Evolutionary conservation across 2,329 filamentous ascomycete genomes (phyloP).

Genomic region (Diaporthe eres): DNA sequence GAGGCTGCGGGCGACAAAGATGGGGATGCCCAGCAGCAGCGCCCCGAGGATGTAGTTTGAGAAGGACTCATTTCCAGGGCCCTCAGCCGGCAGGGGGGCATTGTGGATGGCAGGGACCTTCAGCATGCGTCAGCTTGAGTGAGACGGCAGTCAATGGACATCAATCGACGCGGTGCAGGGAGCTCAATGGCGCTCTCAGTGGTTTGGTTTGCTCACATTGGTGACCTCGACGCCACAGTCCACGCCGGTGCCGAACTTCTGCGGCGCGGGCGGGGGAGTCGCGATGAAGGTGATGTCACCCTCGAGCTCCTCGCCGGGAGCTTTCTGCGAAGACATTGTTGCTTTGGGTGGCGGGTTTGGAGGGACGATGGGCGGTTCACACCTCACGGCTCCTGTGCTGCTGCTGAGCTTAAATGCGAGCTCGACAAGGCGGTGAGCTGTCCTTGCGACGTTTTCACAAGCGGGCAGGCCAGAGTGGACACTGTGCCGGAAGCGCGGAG

Average conservation of each 20-base stretch:
- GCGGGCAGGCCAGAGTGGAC: conserved; percentile 12
- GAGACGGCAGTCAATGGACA: background rate
- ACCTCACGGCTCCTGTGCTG: conserved; percentile 8
- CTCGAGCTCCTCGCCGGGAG: conserved; percentile 26
- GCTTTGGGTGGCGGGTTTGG: background rate
- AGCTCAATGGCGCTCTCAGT: background rate
- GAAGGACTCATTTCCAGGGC: conserved; percentile 86
- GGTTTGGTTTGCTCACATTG: conserved; percentile 56
- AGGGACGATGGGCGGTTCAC: conserved; percentile 5
- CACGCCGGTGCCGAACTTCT: conserved; percentile 64
- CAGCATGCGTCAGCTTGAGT: background rate
- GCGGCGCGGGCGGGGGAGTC: conserved; percentile 64
- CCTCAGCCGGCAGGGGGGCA: conserved; percentile 92
- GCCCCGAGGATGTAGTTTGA: conserved; percentile 83
- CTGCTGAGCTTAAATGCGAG: conserved; percentile 16
- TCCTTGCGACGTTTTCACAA: conserved; percentile 30
- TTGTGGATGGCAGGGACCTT: conserved; percentile 93
- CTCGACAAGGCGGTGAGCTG: conserved; percentile 24
- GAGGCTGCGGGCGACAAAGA: conserved; percentile 85
- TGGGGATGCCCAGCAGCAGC: conserved; percentile 79
- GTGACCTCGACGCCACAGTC: conserved; percentile 70
- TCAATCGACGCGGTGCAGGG: background rate
- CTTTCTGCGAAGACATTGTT: conserved; percentile 19
- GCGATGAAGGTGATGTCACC: conserved; percentile 70
- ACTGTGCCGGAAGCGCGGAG: background rate